Evolutionary conservation across 805 yeast species (phyloP), one percentile per base, ranked within the genome.

Genomic region (Myxozyma geophila): DNA sequence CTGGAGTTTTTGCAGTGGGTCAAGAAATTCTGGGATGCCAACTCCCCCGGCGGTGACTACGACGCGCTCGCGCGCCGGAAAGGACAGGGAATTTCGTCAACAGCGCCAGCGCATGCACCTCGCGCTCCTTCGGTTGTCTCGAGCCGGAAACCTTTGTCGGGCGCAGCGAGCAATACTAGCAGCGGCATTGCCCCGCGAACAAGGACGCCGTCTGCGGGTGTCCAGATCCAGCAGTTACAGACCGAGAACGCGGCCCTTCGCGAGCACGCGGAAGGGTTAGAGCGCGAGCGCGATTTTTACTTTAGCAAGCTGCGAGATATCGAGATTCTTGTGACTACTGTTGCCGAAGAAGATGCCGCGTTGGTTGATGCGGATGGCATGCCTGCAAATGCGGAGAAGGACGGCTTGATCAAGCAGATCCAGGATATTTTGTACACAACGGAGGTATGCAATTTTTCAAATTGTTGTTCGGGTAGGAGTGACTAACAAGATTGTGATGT

Each of bases 1-100:
- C 81, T 95, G 71, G 98, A 92, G 77, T 89, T 95, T 71, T 78
- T 92, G 67, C 99, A 95, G 77, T 95, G 97, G 97, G 81, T 91
- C 72, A 87, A 89, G 73, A 83, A 83, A 71, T 87, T 80, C 71
- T 93, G 98, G 98, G 80, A 81, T 66, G 93, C 89, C 58, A 81
- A 85, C 72, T 87, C 83, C 73, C 87, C 87, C 61, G 87, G 87
- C 60, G 81, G 83, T 41, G 83, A 78, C 4, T 92, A 92, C 72
- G 96, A 92, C 74, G 85, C 97, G 0, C 74, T 75, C 13, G 74
- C 84, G 0, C 80, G 92, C 67, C 80, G 92, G 62, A 83, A 79
- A 47, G 76, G 73, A 58, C 60, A 28, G 13, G 60, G 60, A 12
- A 4, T 43, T 17, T 28, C 61, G 6, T n/a, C 60, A 19, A 54